phyloP scores from a whole-genome alignment of 2,329 filamentous ascomycete species.

The Simplicillium sp. region DNA sequence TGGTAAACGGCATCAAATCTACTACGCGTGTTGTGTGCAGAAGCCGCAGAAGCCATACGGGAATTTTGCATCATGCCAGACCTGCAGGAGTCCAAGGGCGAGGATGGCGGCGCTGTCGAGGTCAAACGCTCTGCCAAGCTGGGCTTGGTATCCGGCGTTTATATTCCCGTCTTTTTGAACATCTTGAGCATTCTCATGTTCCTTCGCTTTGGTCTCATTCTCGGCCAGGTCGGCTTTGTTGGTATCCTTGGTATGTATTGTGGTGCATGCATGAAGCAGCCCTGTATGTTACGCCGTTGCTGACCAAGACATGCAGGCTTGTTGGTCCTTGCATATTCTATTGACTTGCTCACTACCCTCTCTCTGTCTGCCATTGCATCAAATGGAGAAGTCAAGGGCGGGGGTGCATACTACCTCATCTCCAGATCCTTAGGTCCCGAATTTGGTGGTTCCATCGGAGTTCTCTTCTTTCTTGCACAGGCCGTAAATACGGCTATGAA shows the following conservation, averaged over 20 bases:
- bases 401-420: constrained; percentile 82
- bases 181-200: constrained; percentile 91
- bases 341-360: constrained; percentile 76
- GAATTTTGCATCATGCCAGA: too few relatives aligned
- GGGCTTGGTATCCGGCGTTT: constrained; percentile 69
- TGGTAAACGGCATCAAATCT: too few relatives aligned
- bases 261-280: background rate
- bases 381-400: constrained; percentile 80
- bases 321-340: constrained; percentile 64
- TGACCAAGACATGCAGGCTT: constrained; percentile 39
- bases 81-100: too few relatives aligned
- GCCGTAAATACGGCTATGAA: constrained; percentile 83
- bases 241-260: constrained; percentile 63
- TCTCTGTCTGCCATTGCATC: constrained; percentile 84
- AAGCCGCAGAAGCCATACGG: too few relatives aligned
- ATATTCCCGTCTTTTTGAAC: constrained; percentile 81
- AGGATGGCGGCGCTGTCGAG: constrained; percentile 11
- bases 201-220: constrained; percentile 74
- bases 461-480: constrained; percentile 86
- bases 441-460: constrained; percentile 79
- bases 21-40: too few relatives aligned
- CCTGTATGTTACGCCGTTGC: too few relatives aligned
- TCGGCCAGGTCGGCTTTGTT: constrained; percentile 69
- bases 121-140: constrained; percentile 49
- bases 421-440: constrained; percentile 79